These are phyloP conservation scores for Zalaria sp. DNA, from an alignment of 2,329 filamentous ascomycete genomes.

Conservation along the genomic window DNA sequence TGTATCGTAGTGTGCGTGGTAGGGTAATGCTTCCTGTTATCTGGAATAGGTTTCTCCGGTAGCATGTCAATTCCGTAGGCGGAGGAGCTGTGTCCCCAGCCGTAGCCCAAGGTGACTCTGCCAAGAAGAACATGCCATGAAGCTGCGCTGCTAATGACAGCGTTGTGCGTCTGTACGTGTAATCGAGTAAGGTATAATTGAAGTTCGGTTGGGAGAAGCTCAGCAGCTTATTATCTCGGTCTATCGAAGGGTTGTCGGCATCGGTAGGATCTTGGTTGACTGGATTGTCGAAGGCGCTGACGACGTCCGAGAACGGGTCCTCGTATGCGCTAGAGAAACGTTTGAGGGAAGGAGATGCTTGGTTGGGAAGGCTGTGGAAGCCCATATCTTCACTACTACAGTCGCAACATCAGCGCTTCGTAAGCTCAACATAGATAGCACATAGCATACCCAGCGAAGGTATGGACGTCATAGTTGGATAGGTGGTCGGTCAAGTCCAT, in stretches of 20 bases:
- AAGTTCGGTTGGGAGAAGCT: slow-evolving; percentile 34
- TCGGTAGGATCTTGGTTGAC: slow-evolving; percentile 30
- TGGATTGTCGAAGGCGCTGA: slow-evolving; percentile 33
- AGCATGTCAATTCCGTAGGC: slow-evolving; percentile 83
- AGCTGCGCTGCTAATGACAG: slow-evolving; percentile 60
- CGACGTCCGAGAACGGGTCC: slow-evolving; percentile 35
- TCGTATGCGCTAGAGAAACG: slow-evolving; percentile 23
- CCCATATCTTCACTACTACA: slow-evolving; percentile 16
- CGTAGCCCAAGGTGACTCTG: slow-evolving; percentile 56
- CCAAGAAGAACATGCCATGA: slow-evolving; percentile 81
- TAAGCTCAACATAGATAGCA: not conserved
- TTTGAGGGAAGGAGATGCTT: slow-evolving; percentile 14
- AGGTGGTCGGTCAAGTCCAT: slow-evolving; percentile 44
- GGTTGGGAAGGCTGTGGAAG: slow-evolving; percentile 10
- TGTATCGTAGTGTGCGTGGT: slow-evolving; percentile 61
- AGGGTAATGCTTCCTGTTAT: slow-evolving; percentile 81
- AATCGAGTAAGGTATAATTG: slow-evolving; percentile 50
- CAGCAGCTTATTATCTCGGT: slow-evolving; percentile 46
- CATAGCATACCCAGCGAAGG: slow-evolving; percentile 41
- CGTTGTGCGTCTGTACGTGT: slow-evolving; percentile 47
- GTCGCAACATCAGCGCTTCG: slow-evolving; percentile 5
- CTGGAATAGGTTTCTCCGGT: slow-evolving; percentile 89
- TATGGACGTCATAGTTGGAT: slow-evolving; percentile 46
- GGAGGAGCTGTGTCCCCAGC: slow-evolving; percentile 41
- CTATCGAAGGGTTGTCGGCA: slow-evolving; percentile 42